Base-by-base conservation (phyloP, 768 basidiomycete genomes). In the Psilocybe azurescens region DNA sequence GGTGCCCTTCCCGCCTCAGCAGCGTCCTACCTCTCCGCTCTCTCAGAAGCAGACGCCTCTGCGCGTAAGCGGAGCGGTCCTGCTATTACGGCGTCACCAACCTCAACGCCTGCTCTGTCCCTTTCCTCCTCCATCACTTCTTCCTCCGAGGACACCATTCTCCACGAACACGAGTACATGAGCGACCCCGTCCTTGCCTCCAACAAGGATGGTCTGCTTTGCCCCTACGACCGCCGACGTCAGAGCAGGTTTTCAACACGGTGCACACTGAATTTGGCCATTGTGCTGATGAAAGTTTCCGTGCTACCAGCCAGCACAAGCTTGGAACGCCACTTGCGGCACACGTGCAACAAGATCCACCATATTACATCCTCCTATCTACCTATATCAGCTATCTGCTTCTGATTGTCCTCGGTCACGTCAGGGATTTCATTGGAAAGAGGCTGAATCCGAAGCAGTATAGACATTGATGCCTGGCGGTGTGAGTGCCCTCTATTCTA, bases 351-450 rank as follows among this genome's bases (percentile, higher is more conserved):
- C 86, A 90, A 65, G 94, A 96, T 69, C 97, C 97, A 3, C 92
- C 94, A 0, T 95, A 97, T 73, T 95, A 95, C 76, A 89, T 97
- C 70, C 83, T 98, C 47, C 76, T 99, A 63, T 89, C 92, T 8
- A 97, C 95, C 5, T 99, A 98, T 73, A 83, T 97, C 75, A 90
- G 91, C 79, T 99, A 97, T 78, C 85, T 99, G 68, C 83, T 98
- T 62, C 87, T 99, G 59, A 97, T 99, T 66, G 82, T 87, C 65
- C 77, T 99, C 51, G 97, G 97, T 18, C 97, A 99, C 71, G 78
- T 96, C 50, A 89, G 97, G 58, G 97, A 99, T 77, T 99, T 98
- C 72, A 77, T 99, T 64, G 97, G 97, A 24, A 99, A 97, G 77
- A 83, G 89, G 48, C 80, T 97, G 57, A 75, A 82, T 60, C 84